Evolutionary conservation across 2,329 filamentous ascomycete genomes (phyloP), one percentile per base, ranked within the genome.

Genomic region (Shiraia sp.): DNA sequence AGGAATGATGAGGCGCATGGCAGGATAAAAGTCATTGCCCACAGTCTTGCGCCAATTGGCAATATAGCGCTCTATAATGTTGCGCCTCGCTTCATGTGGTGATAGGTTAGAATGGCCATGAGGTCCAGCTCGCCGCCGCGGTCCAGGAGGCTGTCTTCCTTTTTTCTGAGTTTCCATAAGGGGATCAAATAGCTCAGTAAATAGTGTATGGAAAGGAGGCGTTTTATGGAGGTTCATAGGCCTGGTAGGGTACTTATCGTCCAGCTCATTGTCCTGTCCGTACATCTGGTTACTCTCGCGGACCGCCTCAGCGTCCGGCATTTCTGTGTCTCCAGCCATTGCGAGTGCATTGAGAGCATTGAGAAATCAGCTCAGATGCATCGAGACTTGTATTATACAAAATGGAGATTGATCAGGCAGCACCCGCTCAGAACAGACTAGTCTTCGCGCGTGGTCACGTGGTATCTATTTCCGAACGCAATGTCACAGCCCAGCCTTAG

Each of bases 1-100:
- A 0, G 92, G 91, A 3, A 96, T 78, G 42, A 97, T 96, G 32
- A 99, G 79, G 14, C 93, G 85, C 68, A 99, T 80, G 2, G 90
- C 92, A 0, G 93, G 93, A 63, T 93, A 97, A 58, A 99, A 88
- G 68, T 99, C 93, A 55, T 89, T 75, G 17, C 93, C 93, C 15
- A 96, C 91, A 47, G 96, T 85, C 41, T 83, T 82, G 27, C 91
- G 82, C 93, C 93, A 99, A 66, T 83, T 80, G 10, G 81, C 79
- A 55, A 99, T 89, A 73, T 96, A 99, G 6, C 86, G 79, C 40
- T 91, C 82, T 51, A 99, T 90, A 53, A 96, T 87, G 56, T 84
- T 82, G 1, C 87, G 81, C 26, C 90, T 83, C 48, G 87, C 80
- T 65, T 96, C 90, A 53, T 92, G 83, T 0, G 89, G 85, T 3